Percentiles rank a stretch among this genome's conserved stretches.
These are phyloP conservation scores for Tubosaeta sp. DNA, from an alignment of 768 basidiomycete species.

Conservation along the genomic window DNA sequence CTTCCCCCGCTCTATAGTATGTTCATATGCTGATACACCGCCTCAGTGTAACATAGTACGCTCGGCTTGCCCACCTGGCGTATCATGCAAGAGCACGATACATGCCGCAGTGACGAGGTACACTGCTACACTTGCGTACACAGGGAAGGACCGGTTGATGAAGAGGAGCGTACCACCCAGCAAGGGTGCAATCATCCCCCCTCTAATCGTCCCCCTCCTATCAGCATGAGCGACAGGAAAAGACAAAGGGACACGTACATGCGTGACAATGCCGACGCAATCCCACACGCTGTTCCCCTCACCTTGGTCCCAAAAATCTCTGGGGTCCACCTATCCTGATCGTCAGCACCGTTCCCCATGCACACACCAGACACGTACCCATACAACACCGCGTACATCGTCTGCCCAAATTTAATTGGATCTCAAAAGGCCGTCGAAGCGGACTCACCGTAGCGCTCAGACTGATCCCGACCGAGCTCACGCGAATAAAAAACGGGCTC, in stretches of 20 bases:
- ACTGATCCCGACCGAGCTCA: conserved; percentile 73
- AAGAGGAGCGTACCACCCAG: conserved; percentile 69
- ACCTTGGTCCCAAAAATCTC: conserved; percentile 84
- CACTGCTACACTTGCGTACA: conserved; percentile 66
- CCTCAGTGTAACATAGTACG: too few species aligned
- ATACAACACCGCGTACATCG: conserved; percentile 87
- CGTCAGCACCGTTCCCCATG: too few species aligned
- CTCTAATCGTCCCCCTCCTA: too few species aligned
- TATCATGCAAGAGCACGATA: conserved; percentile 56
- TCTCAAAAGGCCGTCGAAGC: background rate
- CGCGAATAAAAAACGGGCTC: conserved; percentile 53
- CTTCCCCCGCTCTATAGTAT: too few species aligned
- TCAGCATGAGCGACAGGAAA: background rate
- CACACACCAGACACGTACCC: too few species aligned
- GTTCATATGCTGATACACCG: too few species aligned
- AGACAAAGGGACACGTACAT: conserved; percentile 28
- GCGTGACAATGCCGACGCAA: conserved; percentile 87
- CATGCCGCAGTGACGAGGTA: conserved; percentile 62
- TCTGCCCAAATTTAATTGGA: conserved; percentile 32
- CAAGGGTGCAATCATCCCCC: too few species aligned
- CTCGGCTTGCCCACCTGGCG: conserved; percentile 40
- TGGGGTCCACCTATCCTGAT: too few species aligned
- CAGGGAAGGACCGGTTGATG: conserved; percentile 65
- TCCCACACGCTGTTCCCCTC: conserved; percentile 84
- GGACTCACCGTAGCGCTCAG: conserved; percentile 56